Evolutionary conservation across 2,329 filamentous ascomycete species (phyloP).

Genomic region (Penicillium expansum): DNA sequence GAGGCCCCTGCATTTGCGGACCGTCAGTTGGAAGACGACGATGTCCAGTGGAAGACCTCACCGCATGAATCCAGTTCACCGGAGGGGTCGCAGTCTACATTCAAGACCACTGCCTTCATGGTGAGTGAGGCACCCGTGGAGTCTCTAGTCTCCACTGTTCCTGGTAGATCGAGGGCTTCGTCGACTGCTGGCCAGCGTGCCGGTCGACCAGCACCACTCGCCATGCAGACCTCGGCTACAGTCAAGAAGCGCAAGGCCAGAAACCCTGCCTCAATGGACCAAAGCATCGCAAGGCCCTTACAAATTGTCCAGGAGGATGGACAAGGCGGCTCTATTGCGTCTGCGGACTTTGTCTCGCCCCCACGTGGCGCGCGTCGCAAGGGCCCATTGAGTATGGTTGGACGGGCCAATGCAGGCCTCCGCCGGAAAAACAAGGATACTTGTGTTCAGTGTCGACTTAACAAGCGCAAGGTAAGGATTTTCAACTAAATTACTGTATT

Average conservation of each 20-base stretch:
- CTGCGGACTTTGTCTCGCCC: conserved; percentile 42
- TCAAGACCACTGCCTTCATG: conserved; percentile 36
- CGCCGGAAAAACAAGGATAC: conserved; percentile 46
- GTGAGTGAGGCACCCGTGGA: conserved; percentile 35
- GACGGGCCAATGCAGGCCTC: conserved; percentile 42
- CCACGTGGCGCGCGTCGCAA: conserved; percentile 45
- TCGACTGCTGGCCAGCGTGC: conserved; percentile 25
- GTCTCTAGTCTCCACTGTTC: conserved; percentile 25
- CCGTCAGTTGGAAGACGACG: conserved; percentile 32
- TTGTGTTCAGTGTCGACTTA: conserved; percentile 45
- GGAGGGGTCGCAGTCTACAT: conserved; percentile 24
- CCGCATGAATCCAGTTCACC: conserved; percentile 27
- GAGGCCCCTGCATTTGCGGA: conserved; percentile 32
- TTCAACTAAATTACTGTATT: neutral
- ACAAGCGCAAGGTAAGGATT: conserved; percentile 43
- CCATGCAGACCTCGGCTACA: conserved; percentile 31
- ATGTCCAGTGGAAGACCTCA: conserved; percentile 29
- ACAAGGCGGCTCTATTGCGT: conserved; percentile 42
- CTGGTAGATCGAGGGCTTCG: conserved; percentile 25
- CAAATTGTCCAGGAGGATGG: conserved; percentile 47
- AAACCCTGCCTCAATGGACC: conserved; percentile 28
- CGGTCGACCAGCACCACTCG: conserved; percentile 31
- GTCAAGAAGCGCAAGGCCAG: conserved; percentile 39
- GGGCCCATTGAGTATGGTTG: conserved; percentile 40
- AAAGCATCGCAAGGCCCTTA: conserved; percentile 32